phyloP scores from a whole-genome alignment of 257 asterid species.

The Cinchona pubescens region DNA sequence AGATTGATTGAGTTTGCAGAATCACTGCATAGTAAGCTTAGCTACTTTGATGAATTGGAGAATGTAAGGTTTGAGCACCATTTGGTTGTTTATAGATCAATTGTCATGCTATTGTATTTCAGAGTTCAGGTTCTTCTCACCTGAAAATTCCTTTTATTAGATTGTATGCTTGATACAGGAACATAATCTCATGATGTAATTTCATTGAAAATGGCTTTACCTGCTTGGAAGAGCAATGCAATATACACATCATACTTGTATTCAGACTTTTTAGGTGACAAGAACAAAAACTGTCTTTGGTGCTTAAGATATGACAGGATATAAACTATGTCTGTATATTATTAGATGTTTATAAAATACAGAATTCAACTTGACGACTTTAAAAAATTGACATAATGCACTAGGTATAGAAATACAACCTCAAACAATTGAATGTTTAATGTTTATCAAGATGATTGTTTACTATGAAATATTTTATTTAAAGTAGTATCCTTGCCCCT shows the following conservation, averaged over 20 bases:
- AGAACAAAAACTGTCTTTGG: no score
- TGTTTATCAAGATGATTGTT: no score
- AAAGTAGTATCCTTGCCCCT: not conserved
- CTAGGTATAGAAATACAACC: conserved; percentile 1
- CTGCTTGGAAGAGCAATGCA: not conserved
- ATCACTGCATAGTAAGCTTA: conserved; percentile 92
- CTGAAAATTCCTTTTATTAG: not conserved
- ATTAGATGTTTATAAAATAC: no score
- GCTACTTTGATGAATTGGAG: conserved; percentile 97
- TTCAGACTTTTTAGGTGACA: not conserved
- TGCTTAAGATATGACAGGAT: no score
- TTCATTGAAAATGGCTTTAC: not conserved
- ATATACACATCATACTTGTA: not conserved
- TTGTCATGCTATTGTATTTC: conserved; percentile 15
- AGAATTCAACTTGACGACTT: not conserved
- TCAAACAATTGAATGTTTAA: not conserved
- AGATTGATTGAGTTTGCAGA: conserved; percentile 88
- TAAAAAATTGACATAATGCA: not conserved
- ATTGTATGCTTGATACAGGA: not conserved
- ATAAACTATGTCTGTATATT: no score
- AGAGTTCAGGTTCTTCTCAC: conserved; percentile 8
- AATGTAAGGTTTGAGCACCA: conserved; percentile 73
- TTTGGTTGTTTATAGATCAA: conserved; percentile 24
- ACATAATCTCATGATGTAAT: not conserved
- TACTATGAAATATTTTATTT: not conserved